Base-by-base conservation (phyloP, 2,329 filamentous ascomycete species). In the Geoglossum cookeanum region DNA sequence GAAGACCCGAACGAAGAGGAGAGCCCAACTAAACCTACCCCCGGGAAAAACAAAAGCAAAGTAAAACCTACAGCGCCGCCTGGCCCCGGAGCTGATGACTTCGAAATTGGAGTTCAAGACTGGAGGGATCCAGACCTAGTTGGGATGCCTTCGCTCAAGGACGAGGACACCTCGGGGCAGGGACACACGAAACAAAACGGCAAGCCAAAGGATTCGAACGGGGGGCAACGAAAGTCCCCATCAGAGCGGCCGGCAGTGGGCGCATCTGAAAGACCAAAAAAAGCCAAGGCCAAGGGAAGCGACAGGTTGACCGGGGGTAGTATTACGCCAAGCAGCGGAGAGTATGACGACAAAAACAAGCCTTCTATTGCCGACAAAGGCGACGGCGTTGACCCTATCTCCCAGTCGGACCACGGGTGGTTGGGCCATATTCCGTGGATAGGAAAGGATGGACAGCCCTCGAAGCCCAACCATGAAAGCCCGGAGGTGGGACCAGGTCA, bases 41-140 rank as follows among this genome's bases (percentile, higher is more conserved):
- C 54, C 2, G 33, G 33, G 1, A 55, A 55, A 55, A n/a, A 15
- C 15, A 42, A 27, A 32, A 37, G 13, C 30, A 6, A 15, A 17
- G 29, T 6, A 35, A 56, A 45, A 39, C n/a, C 54, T 7, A 13
- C 11, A 6, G 2, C 15, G 22, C 13, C 44, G 27, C 22, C 55
- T 6, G 45, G 11, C 22, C 5, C 39, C 27, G 55, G 32, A 27
- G 55, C 49, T 29, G 83, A 88, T 66, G 79, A 77, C 58, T 91
- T 90, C 66, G 77, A 85, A 49, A 90, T 91, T 63, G 87, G 86
- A n/a, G 81, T 89, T 11, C 85, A 92, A 62, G 87, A 92, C 66
- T 91, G 87, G 87, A 78, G 86, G 62, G 87, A 92, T 66, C 84
- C 85, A 4, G 85, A 88, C 66, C 71, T 88, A 17, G 73, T 87